Percentiles rank a stretch among this genome's conserved stretches.
Evolutionary conservation across 305 asterid species (phyloP).

Genomic region (Solanum chacoense): DNA sequence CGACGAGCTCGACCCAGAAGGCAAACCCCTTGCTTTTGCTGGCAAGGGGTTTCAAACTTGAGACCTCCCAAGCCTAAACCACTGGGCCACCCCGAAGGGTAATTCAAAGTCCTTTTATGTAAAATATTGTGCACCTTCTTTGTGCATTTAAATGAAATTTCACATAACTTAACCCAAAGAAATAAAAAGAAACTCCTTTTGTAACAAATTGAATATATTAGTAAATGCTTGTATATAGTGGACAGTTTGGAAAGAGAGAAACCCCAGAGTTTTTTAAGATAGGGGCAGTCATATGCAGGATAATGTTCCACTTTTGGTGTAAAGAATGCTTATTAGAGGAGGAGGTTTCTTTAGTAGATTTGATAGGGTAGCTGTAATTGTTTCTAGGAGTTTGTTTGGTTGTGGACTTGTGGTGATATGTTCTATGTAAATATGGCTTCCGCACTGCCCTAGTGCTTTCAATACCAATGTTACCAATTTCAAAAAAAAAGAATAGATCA

Average conservation of each 20-base stretch:
- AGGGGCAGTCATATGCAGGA: neutral
- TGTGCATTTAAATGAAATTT: neutral
- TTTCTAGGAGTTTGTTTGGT: neutral
- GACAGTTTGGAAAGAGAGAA: neutral
- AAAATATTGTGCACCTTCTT: neutral
- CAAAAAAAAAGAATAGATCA: neutral
- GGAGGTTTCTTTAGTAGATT: neutral
- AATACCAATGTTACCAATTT: neutral
- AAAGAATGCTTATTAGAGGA: neutral
- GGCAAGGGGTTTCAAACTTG: too few relatives aligned
- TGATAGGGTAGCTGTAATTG: neutral
- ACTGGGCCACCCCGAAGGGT: neutral
- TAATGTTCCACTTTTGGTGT: neutral
- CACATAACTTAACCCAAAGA: neutral
- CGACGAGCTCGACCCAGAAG: too few relatives aligned
- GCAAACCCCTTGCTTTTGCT: too few relatives aligned
- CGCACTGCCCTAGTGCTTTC: neutral
- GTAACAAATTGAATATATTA: neutral
- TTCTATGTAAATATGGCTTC: neutral
- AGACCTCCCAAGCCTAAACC: too few relatives aligned
- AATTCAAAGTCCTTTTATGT: neutral
- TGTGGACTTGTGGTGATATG: neutral
- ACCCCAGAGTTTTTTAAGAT: neutral
- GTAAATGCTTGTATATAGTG: neutral
- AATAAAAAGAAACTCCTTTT: neutral